Base-by-base conservation (phyloP, 805 yeast species). In the Tetrapisispora taiwanensis region DNA sequence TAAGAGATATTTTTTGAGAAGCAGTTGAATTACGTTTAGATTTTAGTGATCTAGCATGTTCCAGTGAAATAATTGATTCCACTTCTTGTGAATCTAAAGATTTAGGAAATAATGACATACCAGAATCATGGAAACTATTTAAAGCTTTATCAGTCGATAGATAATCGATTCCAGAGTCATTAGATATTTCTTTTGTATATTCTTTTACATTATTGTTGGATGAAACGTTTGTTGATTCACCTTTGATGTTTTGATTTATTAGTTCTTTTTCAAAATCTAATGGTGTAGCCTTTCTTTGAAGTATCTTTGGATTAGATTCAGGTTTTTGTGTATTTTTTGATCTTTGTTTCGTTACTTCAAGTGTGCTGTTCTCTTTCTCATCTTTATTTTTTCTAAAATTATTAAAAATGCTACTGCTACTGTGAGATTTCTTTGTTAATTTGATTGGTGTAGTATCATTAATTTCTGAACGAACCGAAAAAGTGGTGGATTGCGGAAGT, bases 91-190 rank as follows among this genome's bases (percentile, higher is more conserved):
- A 69, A 46, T 73, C 80, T 28, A 84, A 65, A 2, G 78, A 74
- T 56, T 79, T 83, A 0, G 94, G 94, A 59, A 84, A 84, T 22
- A 84, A 60, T 0, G 79, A 76, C 45, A 82, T 81, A 22, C 81
- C 79, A 5, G 65, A 60, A 46, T 68, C 70, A 12, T 28, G 27
- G 5, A 26, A 13, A 10, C 15, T 33, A 13, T 40, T 24, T 4
- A 31, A 17, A 9, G 33, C 4, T 18, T 32, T 44, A 12, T 44
- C 39, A 7, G 18, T n/a, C 8, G 43, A 28, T 17, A 31, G 20
- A 17, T 32, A 17, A 14, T 32, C 26, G 18, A 13, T 13, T 13
- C 20, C 15, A 3, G 10, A 10, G 20, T 39, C 15, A 2, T 14
- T 30, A 1, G 26, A 14, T 17, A 9, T 33, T 7, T 19, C 36